Evolutionary conservation across 805 yeast genomes (phyloP).

Genomic region (Spathaspora arborariae): DNA sequence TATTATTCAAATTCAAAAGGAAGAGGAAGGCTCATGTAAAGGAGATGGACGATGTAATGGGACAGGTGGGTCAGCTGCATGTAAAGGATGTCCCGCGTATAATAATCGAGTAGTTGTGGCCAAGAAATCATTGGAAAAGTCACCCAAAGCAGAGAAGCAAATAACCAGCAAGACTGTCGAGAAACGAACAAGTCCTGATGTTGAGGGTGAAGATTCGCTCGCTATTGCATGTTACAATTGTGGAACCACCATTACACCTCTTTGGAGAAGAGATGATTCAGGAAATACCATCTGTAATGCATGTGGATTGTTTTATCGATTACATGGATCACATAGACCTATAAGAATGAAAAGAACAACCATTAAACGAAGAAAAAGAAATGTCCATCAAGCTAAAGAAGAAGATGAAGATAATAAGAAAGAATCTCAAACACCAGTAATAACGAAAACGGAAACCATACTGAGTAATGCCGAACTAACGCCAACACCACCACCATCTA

Average conservation of each 20-base stretch:
- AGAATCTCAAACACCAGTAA: neutral
- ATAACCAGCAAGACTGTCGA: neutral
- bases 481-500: slow-evolving; percentile 1
- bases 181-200: neutral
- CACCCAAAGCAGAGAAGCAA: slow-evolving; percentile 2
- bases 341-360: slow-evolving; percentile 67
- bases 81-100: slow-evolving; percentile 80
- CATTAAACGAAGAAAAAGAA: slow-evolving; percentile 70
- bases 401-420: neutral
- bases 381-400: neutral
- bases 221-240: slow-evolving; percentile 82
- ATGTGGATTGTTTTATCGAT: slow-evolving; percentile 72
- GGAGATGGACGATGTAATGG: slow-evolving; percentile 85
- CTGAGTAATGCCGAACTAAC: slow-evolving; percentile 1
- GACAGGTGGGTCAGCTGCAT: slow-evolving; percentile 77
- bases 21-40: slow-evolving; percentile 57
- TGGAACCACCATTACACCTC: slow-evolving; percentile 79
- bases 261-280: slow-evolving; percentile 79
- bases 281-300: slow-evolving; percentile 89
- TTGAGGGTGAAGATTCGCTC: slow-evolving; percentile 34
- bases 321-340: slow-evolving; percentile 78
- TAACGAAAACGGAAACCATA: neutral
- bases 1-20: slow-evolving; percentile 38
- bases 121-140: slow-evolving; percentile 9
- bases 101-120: slow-evolving; percentile 58